Evolutionary conservation across 2,329 filamentous ascomycete genomes (phyloP).

Genomic region (Neofusicoccum kwambonambiense): DNA sequence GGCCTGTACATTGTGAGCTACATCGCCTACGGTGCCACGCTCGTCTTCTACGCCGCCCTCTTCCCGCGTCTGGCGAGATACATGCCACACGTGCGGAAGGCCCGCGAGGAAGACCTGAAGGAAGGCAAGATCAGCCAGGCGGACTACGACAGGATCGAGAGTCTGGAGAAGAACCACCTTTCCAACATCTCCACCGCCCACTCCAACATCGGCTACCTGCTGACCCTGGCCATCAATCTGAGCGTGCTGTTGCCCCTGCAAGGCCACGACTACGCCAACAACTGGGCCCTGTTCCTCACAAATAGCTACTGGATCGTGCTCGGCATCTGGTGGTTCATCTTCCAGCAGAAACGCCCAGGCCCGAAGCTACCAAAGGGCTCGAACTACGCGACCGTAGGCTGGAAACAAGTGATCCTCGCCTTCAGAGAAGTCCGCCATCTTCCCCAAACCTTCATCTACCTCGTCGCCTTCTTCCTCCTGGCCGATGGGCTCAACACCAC

Average conservation of each 20-base stretch:
- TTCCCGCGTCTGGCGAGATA: conserved; percentile 60
- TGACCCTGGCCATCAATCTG: conserved; percentile 56
- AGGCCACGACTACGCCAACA: conserved; percentile 59
- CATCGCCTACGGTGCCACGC: conserved; percentile 63
- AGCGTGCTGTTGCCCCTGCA: conserved; percentile 47
- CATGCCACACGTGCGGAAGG: conserved; percentile 51
- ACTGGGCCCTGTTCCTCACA: conserved; percentile 64
- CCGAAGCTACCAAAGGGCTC: conserved; percentile 48
- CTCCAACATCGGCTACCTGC: conserved; percentile 37
- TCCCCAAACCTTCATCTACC: conserved; percentile 64
- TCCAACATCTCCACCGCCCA: conserved; percentile 55
- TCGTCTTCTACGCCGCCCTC: conserved; percentile 42
- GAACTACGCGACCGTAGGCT: conserved; percentile 57
- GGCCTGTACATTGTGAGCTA: conserved; percentile 66
- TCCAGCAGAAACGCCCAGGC: conserved; percentile 64
- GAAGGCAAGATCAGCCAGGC: conserved; percentile 55
- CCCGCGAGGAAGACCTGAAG: conserved; percentile 45
- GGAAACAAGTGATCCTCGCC: conserved; percentile 51
- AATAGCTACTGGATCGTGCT: conserved; percentile 67
- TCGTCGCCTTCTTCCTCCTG: conserved; percentile 63
- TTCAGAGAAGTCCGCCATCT: conserved; percentile 58
- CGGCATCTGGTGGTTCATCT: conserved; percentile 64
- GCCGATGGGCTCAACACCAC: conserved; percentile 71
- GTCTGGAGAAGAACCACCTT: conserved; percentile 62
- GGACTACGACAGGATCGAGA: conserved; percentile 62